Conservation (phyloP, 352 stramenopile species). For the Globisporangium acanthophoron region DNA sequence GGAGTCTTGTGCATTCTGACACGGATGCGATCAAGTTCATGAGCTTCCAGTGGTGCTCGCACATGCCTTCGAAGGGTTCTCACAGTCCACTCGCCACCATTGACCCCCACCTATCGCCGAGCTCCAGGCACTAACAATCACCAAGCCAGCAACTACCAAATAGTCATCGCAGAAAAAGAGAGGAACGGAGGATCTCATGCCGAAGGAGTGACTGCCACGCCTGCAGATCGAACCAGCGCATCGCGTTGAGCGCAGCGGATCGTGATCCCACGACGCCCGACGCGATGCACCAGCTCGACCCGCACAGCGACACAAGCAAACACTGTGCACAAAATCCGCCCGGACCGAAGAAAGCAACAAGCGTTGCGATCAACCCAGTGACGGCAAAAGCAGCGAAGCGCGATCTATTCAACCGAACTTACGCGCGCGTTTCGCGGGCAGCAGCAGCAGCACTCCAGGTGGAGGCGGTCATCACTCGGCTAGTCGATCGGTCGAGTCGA, state of each 20-base stretch:
- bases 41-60: too few species aligned
- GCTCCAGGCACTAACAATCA: too few species aligned
- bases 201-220: conserved; percentile 9
- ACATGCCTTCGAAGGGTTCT: too few species aligned
- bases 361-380: conserved; percentile 84
- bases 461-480: conserved; percentile 7
- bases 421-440: conserved; percentile 5
- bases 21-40: too few species aligned
- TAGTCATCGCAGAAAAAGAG: neutral
- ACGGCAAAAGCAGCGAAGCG: conserved; percentile 51
- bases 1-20: too few species aligned
- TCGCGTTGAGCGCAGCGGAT: too few species aligned
- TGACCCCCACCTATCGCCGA: too few species aligned
- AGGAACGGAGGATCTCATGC: conserved; percentile 41
- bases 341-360: conserved; percentile 87
- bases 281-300: neutral
- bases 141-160: too few species aligned
- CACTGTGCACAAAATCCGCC: conserved; percentile 77
- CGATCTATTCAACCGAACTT: conserved; percentile 13
- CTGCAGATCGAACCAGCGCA: neutral
- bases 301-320: conserved; percentile 14
- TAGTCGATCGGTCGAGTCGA: neutral
- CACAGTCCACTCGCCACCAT: too few species aligned
- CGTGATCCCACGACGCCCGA: too few species aligned
- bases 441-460: conserved; percentile 10